Base-by-base conservation (phyloP, 352 stramenopile genomes). In the Globisporangium cederbergense region DNA sequence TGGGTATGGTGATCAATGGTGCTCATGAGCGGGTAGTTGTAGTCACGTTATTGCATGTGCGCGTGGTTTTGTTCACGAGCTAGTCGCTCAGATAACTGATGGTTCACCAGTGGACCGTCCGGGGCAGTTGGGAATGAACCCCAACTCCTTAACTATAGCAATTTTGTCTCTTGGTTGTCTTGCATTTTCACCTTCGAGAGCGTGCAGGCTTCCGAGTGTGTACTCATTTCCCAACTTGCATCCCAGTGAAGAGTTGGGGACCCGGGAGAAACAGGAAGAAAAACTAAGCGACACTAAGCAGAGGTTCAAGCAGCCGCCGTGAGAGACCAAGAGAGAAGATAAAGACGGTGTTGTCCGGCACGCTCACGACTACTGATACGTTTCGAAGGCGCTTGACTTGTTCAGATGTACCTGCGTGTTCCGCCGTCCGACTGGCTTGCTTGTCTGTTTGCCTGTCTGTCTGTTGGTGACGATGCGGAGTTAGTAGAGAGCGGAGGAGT, bases 141-240 rank as follows among this genome's bases (percentile, higher is more conserved):
- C 25, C 2, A 28, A 28, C 25, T 28, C 25, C 25, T 28, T 28
- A 28, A 28, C 25, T 28, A 28, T 28, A 28, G 25, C 2, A 28
- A 28, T 28, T 28, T 28, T 28, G 25, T 28, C 25, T 28, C 25
- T 50, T 50, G 5, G 5, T 22, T 50, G 16, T 1, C 25, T 28
- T 28, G 25, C 18, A 18, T 50, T 50, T 50, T 20, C 5, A 9
- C 3, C 20, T 38, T 36, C 25, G 9, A n/a, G 40, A 28, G 25
- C 25, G 25, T 28, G 1, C 40, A 14, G 14, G 40, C 40, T 46
- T 30, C 30, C 16, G 18, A 40, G 9, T 9, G 9, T 3, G 9
- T 28, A 2, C 13, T 77, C 75, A 83, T 80, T 83, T 77, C 59
- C 70, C 20, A 76, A 72, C 80, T 77, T 67, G 71, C 61, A 58